Conservation (phyloP, 148 eudicot genomes). For the Chenopodium quinoa region DNA sequence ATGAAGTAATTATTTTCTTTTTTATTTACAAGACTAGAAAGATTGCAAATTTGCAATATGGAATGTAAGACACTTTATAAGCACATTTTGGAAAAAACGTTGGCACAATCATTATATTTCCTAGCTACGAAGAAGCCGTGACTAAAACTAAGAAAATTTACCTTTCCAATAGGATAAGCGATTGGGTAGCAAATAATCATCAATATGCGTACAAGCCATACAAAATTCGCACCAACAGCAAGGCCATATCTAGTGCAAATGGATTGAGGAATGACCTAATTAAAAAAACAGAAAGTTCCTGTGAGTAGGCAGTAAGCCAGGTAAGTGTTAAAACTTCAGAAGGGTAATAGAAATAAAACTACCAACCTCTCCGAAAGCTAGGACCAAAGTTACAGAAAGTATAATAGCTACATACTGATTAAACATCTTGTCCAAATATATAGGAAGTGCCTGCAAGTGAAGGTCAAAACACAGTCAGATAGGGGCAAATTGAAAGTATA, state of each 20-base stretch:
- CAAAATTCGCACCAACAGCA: conserved; percentile 87
- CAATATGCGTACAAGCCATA: conserved; percentile 82
- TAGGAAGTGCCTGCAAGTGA: conserved; percentile 85
- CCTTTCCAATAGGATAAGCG: conserved; percentile 93
- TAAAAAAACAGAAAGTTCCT: conserved; percentile 4
- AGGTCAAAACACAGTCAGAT: conserved; percentile 16
- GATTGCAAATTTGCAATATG: not conserved
- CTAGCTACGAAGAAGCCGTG: not conserved
- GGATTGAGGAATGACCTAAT: conserved; percentile 96
- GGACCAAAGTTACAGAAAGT: conserved; percentile 93
- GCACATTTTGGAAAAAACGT: not conserved
- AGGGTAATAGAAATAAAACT: not conserved
- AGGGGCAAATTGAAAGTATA: not conserved
- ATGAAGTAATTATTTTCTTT: no score
- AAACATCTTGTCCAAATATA: conserved; percentile 90
- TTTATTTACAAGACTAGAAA: not conserved
- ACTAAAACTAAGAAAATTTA: conserved; percentile 21
- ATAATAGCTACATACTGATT: conserved; percentile 85
- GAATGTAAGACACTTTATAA: not conserved
- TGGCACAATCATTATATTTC: not conserved
- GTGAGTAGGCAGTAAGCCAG: not conserved
- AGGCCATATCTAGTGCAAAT: conserved; percentile 92
- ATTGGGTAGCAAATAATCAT: conserved; percentile 87
- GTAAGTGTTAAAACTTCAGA: not conserved
- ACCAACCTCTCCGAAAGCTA: conserved; percentile 87